These are phyloP conservation scores for Globisporangium solare DNA, from an alignment of 352 stramenopile species.

Conservation along the genomic window DNA sequence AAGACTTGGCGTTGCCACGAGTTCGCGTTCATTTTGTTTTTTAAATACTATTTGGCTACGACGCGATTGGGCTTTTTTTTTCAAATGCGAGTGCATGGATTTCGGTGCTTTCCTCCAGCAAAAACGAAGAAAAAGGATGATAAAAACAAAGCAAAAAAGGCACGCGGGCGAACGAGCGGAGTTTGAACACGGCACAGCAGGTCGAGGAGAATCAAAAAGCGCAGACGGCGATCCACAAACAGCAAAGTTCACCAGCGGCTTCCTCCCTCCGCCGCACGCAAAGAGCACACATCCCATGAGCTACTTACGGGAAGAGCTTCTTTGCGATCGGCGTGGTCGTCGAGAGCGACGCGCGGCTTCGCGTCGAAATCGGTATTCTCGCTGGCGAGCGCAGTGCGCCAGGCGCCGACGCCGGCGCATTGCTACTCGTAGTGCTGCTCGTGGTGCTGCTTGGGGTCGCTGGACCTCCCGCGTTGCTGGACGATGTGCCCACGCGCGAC, in stretches of 20 bases:
- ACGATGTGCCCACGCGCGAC: conserved; percentile 26
- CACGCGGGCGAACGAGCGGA: too few species aligned
- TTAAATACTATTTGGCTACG: too few species aligned
- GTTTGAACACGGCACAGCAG: too few species aligned
- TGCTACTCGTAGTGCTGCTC: conserved; percentile 14
- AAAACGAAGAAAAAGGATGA: too few species aligned
- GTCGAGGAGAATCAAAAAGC: conserved; percentile 5
- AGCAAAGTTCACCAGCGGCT: not conserved
- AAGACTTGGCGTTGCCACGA: too few species aligned
- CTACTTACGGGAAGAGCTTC: conserved; percentile 28
- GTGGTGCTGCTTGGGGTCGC: conserved; percentile 10
- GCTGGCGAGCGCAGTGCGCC: conserved; percentile 11
- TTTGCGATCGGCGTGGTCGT: conserved; percentile 27
- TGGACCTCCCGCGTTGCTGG: not conserved
- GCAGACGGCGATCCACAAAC: not conserved
- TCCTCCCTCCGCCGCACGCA: not conserved
- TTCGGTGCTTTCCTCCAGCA: too few species aligned
- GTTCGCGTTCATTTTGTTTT: too few species aligned
- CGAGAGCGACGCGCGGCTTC: conserved; percentile 2
- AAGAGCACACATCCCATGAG: conserved; percentile 1
- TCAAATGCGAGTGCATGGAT: too few species aligned
- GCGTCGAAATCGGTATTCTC: conserved; percentile 11
- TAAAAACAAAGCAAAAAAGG: too few species aligned
- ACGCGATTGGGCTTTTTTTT: too few species aligned
- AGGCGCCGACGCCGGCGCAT: conserved; percentile 1